Base-by-base conservation (phyloP, 208 protist genomes). In the Leishmania amazonensis region DNA sequence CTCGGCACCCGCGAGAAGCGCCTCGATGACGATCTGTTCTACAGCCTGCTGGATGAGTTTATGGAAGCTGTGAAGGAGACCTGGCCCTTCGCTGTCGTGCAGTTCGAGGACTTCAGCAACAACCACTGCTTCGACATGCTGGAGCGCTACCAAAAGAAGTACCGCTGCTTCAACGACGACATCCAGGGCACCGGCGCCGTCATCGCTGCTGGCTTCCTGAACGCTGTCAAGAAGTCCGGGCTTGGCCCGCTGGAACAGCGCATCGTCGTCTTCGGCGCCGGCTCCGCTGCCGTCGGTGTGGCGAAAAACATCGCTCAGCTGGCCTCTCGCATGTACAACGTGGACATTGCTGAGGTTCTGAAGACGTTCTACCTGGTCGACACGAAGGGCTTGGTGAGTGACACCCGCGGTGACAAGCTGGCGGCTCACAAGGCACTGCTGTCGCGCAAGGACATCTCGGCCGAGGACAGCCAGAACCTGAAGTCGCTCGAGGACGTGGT, bases 131-230 rank as follows among this genome's bases (percentile, higher is more conserved):
- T 99, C 84, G 88, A 94, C 51, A 90, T 99, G 62, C 91, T 99
- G 7, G 93, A 98, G 79, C 85, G 90, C 77, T 99, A 99, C 89
- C 88, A 96, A 73, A 89, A 98, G 79, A 91, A 94, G 84, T 91
- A 95, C 81, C 88, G 94, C 76, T 99, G 94, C 88, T 99, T 99
- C 95, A 99, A 99, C 87, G 99, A 99, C 81, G 99, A 99, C 91
- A 99, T 99, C 73, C 99, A 99, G 91, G 98, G 98, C 81, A 99
- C 98, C 49, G 98, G 97, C 24, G 93, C 98, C 45, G 98, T 99
- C 65, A 95, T 99, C 81, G 86, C 95, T 15, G 94, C 95, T 45
- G 96, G 96, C 75, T 98, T 98, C 85, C 78, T 98, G 53, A 98
- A 98, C 86, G 96, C 96, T 40, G 84, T 97, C 51, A 85, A 92